A percentile compares a stretch with the other conserved stretches of the same genome.
phyloP scores from a whole-genome alignment of 106 monocot species.

The Dactylorhiza incarnata region DNA sequence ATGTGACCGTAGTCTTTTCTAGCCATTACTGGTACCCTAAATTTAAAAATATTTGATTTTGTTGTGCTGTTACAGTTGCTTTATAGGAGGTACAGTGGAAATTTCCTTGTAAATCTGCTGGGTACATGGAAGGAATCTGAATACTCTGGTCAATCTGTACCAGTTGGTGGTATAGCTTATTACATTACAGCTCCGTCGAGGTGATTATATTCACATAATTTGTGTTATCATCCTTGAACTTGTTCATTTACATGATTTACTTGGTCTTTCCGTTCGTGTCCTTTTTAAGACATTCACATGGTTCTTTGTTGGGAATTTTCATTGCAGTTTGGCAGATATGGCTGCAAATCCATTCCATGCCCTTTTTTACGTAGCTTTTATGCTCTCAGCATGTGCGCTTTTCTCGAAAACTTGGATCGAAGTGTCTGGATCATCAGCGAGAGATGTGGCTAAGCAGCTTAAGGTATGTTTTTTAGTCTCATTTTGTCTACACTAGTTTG shows the following conservation, averaged over 20 bases:
- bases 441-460: constrained; percentile 70
- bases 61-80: constrained; percentile 23
- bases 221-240: neutral
- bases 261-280: neutral
- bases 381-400: constrained; percentile 64
- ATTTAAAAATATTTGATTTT: neutral
- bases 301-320: neutral
- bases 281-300: neutral
- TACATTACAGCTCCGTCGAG: constrained; percentile 48
- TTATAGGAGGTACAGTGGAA: constrained; percentile 39
- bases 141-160: constrained; percentile 37
- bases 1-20: neutral
- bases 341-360: constrained; percentile 66
- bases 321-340: constrained; percentile 39
- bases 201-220: constrained; percentile 6
- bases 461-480: constrained; percentile 25
- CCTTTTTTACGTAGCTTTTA: constrained; percentile 64
- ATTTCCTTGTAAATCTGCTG: constrained; percentile 38
- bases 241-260: neutral
- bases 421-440: constrained; percentile 66
- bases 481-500: neutral
- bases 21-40: neutral
- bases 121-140: constrained; percentile 50
- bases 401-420: constrained; percentile 80
- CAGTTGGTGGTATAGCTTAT: constrained; percentile 39